These are phyloP conservation scores for Gossypium davidsonii DNA, from an alignment of 441 rosid species.

Conservation along the genomic window DNA sequence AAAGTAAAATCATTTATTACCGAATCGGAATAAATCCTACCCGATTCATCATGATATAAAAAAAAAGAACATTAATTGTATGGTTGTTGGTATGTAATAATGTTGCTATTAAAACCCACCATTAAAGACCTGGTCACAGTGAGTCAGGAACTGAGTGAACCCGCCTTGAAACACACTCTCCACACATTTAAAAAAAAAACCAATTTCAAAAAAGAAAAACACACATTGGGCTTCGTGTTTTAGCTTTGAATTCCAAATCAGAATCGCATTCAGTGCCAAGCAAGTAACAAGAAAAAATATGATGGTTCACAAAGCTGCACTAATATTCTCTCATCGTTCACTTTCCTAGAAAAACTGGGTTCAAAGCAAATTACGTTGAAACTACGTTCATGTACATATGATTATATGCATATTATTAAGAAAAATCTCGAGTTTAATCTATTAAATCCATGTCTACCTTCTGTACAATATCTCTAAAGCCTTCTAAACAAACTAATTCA, in stretches of 20 bases:
- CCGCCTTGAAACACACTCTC: background rate
- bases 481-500: background rate
- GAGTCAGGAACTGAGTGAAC: background rate
- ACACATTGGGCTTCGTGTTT: background rate
- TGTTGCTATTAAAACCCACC: background rate
- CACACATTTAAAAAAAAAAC: background rate
- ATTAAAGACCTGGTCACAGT: background rate
- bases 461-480: background rate
- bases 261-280: conserved; percentile 9
- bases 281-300: background rate
- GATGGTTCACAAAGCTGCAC: conserved; percentile 5
- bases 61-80: background rate
- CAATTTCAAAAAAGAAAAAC: background rate
- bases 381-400: background rate
- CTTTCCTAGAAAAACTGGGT: background rate
- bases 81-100: conserved; percentile 12
- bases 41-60: background rate
- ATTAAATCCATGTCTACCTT: background rate
- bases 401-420: no score
- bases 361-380: background rate
- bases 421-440: background rate
- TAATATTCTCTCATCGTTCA: background rate
- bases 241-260: conserved; percentile 4
- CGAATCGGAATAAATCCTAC: background rate
- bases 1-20: background rate